Evolutionary conservation across 257 asterid genomes (phyloP).

Genomic region (Ajuga chamaepitys): DNA sequence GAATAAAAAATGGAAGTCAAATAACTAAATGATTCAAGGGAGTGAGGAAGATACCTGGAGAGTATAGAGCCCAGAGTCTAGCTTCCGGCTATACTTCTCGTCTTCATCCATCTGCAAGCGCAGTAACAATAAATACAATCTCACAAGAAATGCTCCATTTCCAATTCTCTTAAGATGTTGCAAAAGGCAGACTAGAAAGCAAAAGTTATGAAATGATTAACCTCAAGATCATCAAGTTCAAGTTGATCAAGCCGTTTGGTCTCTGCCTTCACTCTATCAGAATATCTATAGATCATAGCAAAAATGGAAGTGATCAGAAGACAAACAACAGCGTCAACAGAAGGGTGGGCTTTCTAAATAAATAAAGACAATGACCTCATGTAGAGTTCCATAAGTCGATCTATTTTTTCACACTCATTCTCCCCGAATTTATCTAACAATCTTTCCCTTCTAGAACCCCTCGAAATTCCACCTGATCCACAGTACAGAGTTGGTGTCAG

Average conservation of each 20-base stretch:
- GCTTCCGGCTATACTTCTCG: constrained; percentile 72
- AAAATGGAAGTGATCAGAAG: constrained; percentile 2
- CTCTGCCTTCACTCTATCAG: constrained; percentile 80
- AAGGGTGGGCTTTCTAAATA: neutral
- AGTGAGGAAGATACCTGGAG: constrained; percentile 55
- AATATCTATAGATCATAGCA: constrained; percentile 45
- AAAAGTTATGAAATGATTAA: constrained; percentile 9
- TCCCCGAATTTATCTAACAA: constrained; percentile 89
- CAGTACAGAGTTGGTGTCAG: constrained; percentile 11
- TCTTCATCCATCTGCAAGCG: constrained; percentile 85
- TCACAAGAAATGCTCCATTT: neutral
- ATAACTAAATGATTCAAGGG: neutral
- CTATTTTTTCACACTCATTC: constrained; percentile 94
- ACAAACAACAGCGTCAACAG: constrained; percentile 1
- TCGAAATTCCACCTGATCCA: constrained; percentile 71
- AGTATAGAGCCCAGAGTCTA: constrained; percentile 86
- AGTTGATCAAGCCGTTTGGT: constrained; percentile 51
- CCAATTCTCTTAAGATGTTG: neutral
- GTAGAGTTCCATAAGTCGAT: constrained; percentile 94
- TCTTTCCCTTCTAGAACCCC: constrained; percentile 98
- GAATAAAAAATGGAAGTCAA: neutral
- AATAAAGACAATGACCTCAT: constrained; percentile 49
- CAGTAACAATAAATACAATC: neutral
- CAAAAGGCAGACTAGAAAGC: constrained; percentile 1
- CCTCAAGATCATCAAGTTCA: constrained; percentile 89